These are phyloP conservation scores for Hevea brasiliensis DNA, from an alignment of 345 rosid species.

Conservation along the genomic window DNA sequence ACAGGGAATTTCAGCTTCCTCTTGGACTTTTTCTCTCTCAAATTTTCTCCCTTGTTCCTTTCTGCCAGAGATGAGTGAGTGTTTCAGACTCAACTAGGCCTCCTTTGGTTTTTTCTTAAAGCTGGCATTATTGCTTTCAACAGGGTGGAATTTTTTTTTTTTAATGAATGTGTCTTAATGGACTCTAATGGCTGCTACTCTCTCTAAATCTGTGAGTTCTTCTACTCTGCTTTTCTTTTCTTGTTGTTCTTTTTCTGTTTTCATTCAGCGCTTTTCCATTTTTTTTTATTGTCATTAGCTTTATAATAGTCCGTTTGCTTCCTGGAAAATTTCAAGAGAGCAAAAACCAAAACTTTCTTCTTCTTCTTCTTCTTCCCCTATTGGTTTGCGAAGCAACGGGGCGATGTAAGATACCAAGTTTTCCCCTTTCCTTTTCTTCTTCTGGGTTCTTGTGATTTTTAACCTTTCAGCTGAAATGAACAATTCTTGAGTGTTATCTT, in stretches of 20 bases:
- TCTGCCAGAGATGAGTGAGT: slow-evolving; percentile 16
- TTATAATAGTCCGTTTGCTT: neutral
- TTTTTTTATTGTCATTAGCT: neutral
- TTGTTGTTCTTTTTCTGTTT: neutral
- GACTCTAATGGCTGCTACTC: slow-evolving; percentile 25
- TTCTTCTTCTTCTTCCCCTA: neutral
- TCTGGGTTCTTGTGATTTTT: neutral
- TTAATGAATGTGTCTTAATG: neutral
- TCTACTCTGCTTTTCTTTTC: neutral
- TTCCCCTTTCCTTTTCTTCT: neutral
- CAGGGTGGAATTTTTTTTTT: neutral
- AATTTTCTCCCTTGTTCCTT: neutral
- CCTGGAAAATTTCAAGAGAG: slow-evolving; percentile 3
- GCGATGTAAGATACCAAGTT: neutral
- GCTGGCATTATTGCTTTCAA: neutral
- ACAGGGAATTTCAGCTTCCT: too few relatives aligned
- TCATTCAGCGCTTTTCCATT: neutral
- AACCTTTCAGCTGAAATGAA: neutral
- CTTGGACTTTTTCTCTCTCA: neutral
- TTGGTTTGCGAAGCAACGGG: neutral
- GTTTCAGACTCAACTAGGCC: slow-evolving; percentile 19
- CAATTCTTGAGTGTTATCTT: neutral
- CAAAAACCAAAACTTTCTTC: slow-evolving; percentile 5
- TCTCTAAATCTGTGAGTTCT: slow-evolving; percentile 40
- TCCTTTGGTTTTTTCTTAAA: neutral